Evolutionary conservation across 805 yeast genomes (phyloP).

Genomic region (Lipomyces sp.): DNA sequence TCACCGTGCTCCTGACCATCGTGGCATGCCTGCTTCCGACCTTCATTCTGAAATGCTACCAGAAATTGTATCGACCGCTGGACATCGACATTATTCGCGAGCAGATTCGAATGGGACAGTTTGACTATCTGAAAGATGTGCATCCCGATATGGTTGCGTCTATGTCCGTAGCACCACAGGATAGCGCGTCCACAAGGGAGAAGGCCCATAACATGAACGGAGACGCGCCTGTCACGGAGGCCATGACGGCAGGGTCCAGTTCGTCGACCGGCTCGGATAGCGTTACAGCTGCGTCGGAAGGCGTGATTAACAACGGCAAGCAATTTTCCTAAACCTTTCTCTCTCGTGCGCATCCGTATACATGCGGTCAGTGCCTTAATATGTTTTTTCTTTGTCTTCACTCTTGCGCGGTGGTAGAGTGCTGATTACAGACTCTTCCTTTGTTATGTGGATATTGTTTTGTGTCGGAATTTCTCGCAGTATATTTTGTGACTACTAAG

Average conservation of each 20-base stretch:
- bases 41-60: slow-evolving; percentile 49
- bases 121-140: slow-evolving; percentile 32
- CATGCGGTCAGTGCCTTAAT: too few species aligned
- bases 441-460: too few species aligned
- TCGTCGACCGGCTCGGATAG: slow-evolving; percentile 12
- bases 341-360: too few species aligned
- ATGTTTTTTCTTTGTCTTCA: slow-evolving; percentile 2
- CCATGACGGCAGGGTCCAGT: background rate
- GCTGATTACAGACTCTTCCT: too few species aligned
- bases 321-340: slow-evolving; percentile 3
- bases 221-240: background rate
- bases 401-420: too few species aligned
- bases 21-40: slow-evolving; percentile 60
- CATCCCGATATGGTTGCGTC: slow-evolving; percentile 18
- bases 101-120: slow-evolving; percentile 52
- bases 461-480: background rate
- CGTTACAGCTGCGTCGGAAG: slow-evolving; percentile 7
- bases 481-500: background rate
- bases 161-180: too few species aligned
- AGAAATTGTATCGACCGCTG: slow-evolving; percentile 53
- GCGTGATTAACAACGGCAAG: slow-evolving; percentile 19
- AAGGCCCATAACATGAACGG: slow-evolving; percentile 1
- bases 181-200: background rate
- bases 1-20: slow-evolving; percentile 54
- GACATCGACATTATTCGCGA: slow-evolving; percentile 74